Evolutionary conservation across 1,139 yeast species (phyloP).

Genomic region (Pichia sp.): DNA sequence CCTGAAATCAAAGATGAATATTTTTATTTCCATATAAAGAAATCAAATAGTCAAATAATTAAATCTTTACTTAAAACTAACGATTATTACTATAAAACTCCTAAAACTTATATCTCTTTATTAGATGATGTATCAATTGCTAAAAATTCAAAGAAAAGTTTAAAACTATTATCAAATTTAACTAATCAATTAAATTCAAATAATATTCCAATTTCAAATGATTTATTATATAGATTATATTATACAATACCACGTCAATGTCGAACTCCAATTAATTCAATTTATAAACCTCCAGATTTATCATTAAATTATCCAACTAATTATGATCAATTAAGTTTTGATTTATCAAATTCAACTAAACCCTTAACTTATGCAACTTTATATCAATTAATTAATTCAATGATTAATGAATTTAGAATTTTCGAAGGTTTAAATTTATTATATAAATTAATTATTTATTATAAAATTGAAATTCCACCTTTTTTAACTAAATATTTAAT

Average conservation of each 20-base stretch:
- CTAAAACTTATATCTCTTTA: slow-evolving; percentile 1
- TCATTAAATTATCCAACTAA: neutral
- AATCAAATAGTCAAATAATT: slow-evolving; percentile 1
- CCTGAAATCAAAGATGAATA: slow-evolving; percentile 4
- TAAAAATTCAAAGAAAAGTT: slow-evolving; percentile 7
- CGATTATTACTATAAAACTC: slow-evolving; percentile 1
- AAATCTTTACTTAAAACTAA: neutral
- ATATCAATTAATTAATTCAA: slow-evolving; percentile 6
- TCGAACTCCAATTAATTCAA: neutral
- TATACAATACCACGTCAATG: slow-evolving; percentile 6
- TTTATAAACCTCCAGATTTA: neutral
- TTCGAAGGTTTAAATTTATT: slow-evolving; percentile 11
- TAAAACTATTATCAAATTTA: neutral
- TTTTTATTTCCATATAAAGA: slow-evolving; percentile 4
- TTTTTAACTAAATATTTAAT: slow-evolving; percentile 4
- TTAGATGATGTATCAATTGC: slow-evolving; percentile 2
- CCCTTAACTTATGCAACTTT: slow-evolving; percentile 6
- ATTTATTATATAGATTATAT: slow-evolving; percentile 8
- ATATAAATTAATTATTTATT: slow-evolving; percentile 1
- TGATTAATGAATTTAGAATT: slow-evolving; percentile 11
- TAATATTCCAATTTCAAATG: slow-evolving; percentile 4
- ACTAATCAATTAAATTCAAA: neutral
- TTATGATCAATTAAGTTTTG: neutral
- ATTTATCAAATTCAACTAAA: neutral
- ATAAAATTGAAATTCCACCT: slow-evolving; percentile 8